Percentiles rank a stretch among this genome's conserved stretches.
Conservation (phyloP, 2,329 filamentous ascomycete species). For the Xylariaceae sp. region DNA sequence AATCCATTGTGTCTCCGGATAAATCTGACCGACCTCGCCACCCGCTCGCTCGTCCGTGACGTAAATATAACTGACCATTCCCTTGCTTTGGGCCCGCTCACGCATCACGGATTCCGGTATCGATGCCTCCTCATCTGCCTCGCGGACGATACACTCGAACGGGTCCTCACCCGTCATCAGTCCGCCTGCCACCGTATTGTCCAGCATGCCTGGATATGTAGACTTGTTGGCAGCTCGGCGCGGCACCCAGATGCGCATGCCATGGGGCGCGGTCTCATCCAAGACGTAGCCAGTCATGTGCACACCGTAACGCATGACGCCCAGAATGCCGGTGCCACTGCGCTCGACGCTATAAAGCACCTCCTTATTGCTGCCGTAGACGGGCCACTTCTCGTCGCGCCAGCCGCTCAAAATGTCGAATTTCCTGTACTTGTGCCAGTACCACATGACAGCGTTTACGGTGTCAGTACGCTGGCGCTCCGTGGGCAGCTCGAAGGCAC, state of each 20-base stretch:
- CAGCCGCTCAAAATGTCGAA: constrained; percentile 75
- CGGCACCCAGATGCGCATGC: constrained; percentile 79
- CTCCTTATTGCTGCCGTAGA: constrained; percentile 60
- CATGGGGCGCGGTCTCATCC: constrained; percentile 41
- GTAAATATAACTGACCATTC: constrained; percentile 79
- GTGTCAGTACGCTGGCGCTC: constrained; percentile 57
- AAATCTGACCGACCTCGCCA: constrained; percentile 74
- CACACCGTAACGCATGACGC: constrained; percentile 71
- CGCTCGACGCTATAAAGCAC: constrained; percentile 72
- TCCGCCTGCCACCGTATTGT: constrained; percentile 86
- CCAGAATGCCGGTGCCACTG: constrained; percentile 67
- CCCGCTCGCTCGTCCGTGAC: constrained; percentile 70
- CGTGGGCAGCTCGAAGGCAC: constrained; percentile 52
- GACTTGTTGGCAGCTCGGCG: constrained; percentile 70
- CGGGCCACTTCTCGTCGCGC: constrained; percentile 77
- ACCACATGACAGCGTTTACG: constrained; percentile 52
- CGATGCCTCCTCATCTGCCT: constrained; percentile 84
- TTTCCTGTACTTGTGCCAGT: constrained; percentile 63
- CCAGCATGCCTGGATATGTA: constrained; percentile 86
- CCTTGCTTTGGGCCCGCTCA: constrained; percentile 51
- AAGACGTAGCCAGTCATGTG: constrained; percentile 72
- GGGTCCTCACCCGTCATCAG: constrained; percentile 76
- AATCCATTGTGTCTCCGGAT: constrained; percentile 87
- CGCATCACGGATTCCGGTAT: constrained; percentile 67
- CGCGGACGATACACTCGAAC: constrained; percentile 76